Base-by-base conservation (phyloP, 2,329 filamentous ascomycete genomes). In the Colletotrichum gigasporum region DNA sequence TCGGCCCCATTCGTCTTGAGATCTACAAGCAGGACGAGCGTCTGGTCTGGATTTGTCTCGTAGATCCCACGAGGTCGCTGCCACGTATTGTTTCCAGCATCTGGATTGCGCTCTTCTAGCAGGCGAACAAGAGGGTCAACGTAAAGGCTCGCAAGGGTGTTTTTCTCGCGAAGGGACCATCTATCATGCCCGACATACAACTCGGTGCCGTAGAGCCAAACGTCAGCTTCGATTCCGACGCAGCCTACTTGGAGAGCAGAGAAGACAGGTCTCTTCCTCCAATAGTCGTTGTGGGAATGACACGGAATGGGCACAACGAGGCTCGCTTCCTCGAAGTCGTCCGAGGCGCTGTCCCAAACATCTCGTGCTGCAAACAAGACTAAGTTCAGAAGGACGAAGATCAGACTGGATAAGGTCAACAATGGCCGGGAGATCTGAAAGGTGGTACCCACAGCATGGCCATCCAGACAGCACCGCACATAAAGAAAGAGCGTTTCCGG, bases 231-330 rank as follows among this genome's bases (percentile, higher is more conserved):
- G 3, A 91, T 81, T 9, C 88, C 85, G 5, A 86, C 85, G 68
- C 87, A 90, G 6, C 88, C 87, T 5, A 83, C 82, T 7, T 78
- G 74, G 2, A 90, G 73, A 20, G 90, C 90, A 10, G 87, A 86
- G 69, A 85, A 89, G 3, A 93, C 79, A 0, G 90, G 89, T 0
- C 85, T 79, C 16, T 80, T 79, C 50, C 88, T 84, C 87, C 87
- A 90, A 74, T 92, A 92, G 73, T 92, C 90, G 69, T 92, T 91
- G 72, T 92, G 89, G 1, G 86, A 90, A 72, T 91, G 89, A 66
- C 87, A 90, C 2, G 80, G 78, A 28, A 89, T 82, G 2, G 88
- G 86, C 2, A 79, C 71, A 16, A 87, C 78, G 50, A 52, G 5
- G 39, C 32, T 63, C 18, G 58, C 37, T 26, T 39, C 45, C 32